Evolutionary conservation across 164 flowering plant species (phyloP).

Genomic region (Litsea cubeba): DNA sequence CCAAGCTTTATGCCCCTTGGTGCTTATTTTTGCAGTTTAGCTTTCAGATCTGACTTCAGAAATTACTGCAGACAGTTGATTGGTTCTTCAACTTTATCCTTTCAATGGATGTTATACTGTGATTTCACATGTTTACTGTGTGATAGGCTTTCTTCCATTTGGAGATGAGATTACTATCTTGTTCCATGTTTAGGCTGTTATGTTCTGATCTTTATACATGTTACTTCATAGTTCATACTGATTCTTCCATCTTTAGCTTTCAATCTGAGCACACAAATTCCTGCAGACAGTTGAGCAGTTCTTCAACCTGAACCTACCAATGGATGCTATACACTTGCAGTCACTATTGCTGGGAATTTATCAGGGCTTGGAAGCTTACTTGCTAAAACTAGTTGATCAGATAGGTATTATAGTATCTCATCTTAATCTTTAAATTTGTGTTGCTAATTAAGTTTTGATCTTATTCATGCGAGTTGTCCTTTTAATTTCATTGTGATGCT

Average conservation of each 20-base stretch:
- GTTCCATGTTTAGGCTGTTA: background rate
- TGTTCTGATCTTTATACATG: background rate
- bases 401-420: constrained; percentile 35
- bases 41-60: background rate
- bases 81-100: constrained; percentile 67
- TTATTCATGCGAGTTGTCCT: background rate
- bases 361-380: constrained; percentile 67
- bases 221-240: background rate
- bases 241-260: background rate
- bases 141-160: background rate
- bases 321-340: constrained; percentile 67
- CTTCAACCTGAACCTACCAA: constrained; percentile 61
- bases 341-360: constrained; percentile 62
- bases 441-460: background rate
- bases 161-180: background rate
- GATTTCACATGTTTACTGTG: background rate
- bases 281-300: constrained; percentile 85
- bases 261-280: background rate
- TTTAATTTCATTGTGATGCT: background rate
- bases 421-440: background rate
- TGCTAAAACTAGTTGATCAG: constrained; percentile 48
- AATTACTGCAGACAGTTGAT: constrained; percentile 65
- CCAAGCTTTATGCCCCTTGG: background rate
- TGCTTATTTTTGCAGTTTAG: background rate
- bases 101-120: constrained; percentile 55